A percentile compares a stretch with the other conserved stretches of the same genome.
Conservation (phyloP, 352 stramenopile species). For the Phytophthora podocarpi region DNA sequence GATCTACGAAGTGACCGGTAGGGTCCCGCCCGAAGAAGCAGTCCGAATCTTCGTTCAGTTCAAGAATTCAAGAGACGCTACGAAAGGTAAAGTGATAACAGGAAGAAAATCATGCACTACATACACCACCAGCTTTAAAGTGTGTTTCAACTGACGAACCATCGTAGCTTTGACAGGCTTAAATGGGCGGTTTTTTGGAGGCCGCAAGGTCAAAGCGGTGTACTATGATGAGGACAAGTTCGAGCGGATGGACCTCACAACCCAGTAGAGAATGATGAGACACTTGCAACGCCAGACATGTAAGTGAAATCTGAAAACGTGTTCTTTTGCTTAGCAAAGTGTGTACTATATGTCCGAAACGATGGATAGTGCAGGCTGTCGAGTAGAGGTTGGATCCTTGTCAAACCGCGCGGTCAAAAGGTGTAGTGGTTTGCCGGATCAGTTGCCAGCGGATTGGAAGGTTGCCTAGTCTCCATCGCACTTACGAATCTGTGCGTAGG, state of each 20-base stretch:
- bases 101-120: background rate
- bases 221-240: constrained; percentile 89
- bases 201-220: constrained; percentile 78
- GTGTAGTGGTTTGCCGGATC: background rate
- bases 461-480: constrained; percentile 4
- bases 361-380: background rate
- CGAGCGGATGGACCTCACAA: constrained; percentile 58
- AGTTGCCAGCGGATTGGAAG: too few species aligned
- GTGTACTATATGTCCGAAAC: background rate
- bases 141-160: background rate
- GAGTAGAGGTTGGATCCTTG: constrained; percentile 9
- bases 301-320: constrained; percentile 20
- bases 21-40: constrained; percentile 63
- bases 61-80: constrained; percentile 58
- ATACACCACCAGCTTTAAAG: background rate
- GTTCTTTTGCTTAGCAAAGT: constrained; percentile 8
- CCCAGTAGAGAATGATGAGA: constrained; percentile 28
- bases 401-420: background rate
- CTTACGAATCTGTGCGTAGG: too few species aligned
- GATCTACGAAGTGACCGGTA: constrained; percentile 67
- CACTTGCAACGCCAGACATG: constrained; percentile 4
- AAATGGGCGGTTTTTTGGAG: constrained; percentile 90
- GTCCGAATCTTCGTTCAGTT: constrained; percentile 93
- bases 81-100: constrained; percentile 62
- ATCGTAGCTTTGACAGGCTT: constrained; percentile 73